These are phyloP conservation scores for Sugiyamaella lignohabitans DNA, from an alignment of 805 yeast genomes.

Conservation along the genomic window DNA sequence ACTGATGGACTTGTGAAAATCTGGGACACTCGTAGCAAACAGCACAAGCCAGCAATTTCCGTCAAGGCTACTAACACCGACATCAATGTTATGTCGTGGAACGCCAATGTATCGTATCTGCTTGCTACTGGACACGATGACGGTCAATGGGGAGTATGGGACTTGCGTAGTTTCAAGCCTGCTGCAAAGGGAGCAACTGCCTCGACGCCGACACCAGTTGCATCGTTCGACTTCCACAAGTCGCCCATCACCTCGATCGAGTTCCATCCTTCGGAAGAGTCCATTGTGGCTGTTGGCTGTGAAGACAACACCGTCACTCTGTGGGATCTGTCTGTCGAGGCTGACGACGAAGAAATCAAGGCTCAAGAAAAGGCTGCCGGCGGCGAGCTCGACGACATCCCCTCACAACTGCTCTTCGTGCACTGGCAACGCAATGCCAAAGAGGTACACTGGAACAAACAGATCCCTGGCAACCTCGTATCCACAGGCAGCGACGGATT, in stretches of 20 bases:
- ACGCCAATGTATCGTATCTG: constrained; percentile 74
- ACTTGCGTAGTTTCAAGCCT: constrained; percentile 74
- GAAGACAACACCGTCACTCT: constrained; percentile 95
- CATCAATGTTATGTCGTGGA: constrained; percentile 95
- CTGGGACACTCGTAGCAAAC: constrained; percentile 95
- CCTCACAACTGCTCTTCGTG: constrained; percentile 91
- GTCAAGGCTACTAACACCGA: constrained; percentile 76
- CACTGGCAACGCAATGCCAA: constrained; percentile 98
- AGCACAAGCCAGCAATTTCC: constrained; percentile 83
- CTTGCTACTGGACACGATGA: constrained; percentile 96
- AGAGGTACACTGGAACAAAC: constrained; percentile 97
- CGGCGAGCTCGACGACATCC: constrained; percentile 76
- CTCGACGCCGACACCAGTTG: constrained; percentile 70
- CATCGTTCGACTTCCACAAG: constrained; percentile 91
- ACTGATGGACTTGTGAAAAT: constrained; percentile 86
- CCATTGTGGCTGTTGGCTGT: constrained; percentile 89
- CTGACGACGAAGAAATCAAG: constrained; percentile 93
- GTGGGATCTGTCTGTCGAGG: constrained; percentile 98
- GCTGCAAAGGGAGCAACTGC: too few relatives aligned
- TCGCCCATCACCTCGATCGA: constrained; percentile 88
- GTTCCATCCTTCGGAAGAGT: constrained; percentile 92
- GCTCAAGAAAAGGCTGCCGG: constrained; percentile 71
- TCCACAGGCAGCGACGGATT: constrained; percentile 95
- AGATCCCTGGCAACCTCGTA: constrained; percentile 91
- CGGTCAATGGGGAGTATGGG: constrained; percentile 98